Evolutionary conservation across 257 asterid species (phyloP).

Genomic region (Perilla frutescens): DNA sequence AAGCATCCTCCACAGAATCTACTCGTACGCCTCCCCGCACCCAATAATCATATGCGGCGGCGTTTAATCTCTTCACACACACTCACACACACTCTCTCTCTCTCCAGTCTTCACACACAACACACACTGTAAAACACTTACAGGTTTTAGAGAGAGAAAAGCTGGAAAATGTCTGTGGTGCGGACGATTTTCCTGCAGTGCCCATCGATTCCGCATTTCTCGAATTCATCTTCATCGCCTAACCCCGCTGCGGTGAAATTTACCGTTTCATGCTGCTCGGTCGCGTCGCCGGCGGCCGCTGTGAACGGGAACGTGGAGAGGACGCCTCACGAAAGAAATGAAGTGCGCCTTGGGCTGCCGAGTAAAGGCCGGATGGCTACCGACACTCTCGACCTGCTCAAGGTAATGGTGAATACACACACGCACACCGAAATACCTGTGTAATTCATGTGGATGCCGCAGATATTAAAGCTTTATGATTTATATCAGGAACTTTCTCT

Average conservation of each 20-base stretch:
- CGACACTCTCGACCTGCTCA: constrained; percentile 89
- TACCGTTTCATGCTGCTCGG: constrained; percentile 61
- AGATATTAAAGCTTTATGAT: background rate
- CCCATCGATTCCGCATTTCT: constrained; percentile 39
- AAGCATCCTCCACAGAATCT: constrained; percentile 9
- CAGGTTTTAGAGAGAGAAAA: background rate
- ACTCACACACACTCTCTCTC: background rate
- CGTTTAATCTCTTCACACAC: constrained; percentile 24
- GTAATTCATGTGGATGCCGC: background rate
- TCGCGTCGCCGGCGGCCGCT: constrained; percentile 51
- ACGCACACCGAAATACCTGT: background rate
- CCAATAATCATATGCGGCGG: constrained; percentile 34
- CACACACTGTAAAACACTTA: background rate
- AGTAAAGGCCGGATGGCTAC: constrained; percentile 98
- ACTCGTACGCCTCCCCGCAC: constrained; percentile 19
- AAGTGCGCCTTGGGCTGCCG: constrained; percentile 95
- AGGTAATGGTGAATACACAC: constrained; percentile 46
- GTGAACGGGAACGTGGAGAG: constrained; percentile 63
- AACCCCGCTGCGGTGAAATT: constrained; percentile 46
- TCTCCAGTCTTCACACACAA: background rate
- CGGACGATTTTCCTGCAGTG: constrained; percentile 46
- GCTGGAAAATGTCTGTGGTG: constrained; percentile 37
- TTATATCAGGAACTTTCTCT: background rate
- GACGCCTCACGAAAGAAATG: constrained; percentile 51
- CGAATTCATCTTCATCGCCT: constrained; percentile 38